These are phyloP conservation scores for Monosporascus ibericus DNA, from an alignment of 2,329 filamentous ascomycete species.

Conservation along the genomic window DNA sequence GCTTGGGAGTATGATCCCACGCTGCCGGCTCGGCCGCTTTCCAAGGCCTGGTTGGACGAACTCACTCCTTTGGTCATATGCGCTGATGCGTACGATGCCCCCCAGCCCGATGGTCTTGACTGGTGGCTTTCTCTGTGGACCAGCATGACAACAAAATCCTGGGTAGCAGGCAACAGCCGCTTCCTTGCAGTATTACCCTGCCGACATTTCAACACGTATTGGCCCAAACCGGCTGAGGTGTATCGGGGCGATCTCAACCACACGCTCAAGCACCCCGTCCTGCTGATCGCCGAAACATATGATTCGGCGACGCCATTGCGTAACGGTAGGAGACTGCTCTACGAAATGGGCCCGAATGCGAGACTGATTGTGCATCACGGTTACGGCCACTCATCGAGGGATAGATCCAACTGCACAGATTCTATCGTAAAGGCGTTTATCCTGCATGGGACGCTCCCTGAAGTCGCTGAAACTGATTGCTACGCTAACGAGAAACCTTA, in stretches of 20 bases:
- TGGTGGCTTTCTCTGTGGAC: slow-evolving; percentile 42
- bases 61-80: slow-evolving; percentile 38
- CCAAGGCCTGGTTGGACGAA: slow-evolving; percentile 31
- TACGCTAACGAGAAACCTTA: slow-evolving; percentile 44
- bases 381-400: slow-evolving; percentile 42
- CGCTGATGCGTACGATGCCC: slow-evolving; percentile 39
- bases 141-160: slow-evolving; percentile 39
- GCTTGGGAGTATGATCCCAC: slow-evolving; percentile 38
- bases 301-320: slow-evolving; percentile 45
- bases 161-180: slow-evolving; percentile 41
- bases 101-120: slow-evolving; percentile 30
- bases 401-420: slow-evolving; percentile 40
- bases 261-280: slow-evolving; percentile 36
- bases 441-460: slow-evolving; percentile 33
- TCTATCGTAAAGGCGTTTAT: slow-evolving; percentile 33
- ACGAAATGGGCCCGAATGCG: slow-evolving; percentile 43
- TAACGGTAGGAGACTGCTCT: slow-evolving; percentile 37
- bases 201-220: slow-evolving; percentile 37
- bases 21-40: slow-evolving; percentile 21
- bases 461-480: slow-evolving; percentile 36
- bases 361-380: slow-evolving; percentile 42
- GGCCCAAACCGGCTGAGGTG: slow-evolving; percentile 40
- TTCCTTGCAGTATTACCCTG: slow-evolving; percentile 41
- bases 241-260: slow-evolving; percentile 40
- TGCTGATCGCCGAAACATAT: slow-evolving; percentile 43